phyloP scores from a whole-genome alignment of 2,329 filamentous ascomycete species.

The Canariomyces notabilis region DNA sequence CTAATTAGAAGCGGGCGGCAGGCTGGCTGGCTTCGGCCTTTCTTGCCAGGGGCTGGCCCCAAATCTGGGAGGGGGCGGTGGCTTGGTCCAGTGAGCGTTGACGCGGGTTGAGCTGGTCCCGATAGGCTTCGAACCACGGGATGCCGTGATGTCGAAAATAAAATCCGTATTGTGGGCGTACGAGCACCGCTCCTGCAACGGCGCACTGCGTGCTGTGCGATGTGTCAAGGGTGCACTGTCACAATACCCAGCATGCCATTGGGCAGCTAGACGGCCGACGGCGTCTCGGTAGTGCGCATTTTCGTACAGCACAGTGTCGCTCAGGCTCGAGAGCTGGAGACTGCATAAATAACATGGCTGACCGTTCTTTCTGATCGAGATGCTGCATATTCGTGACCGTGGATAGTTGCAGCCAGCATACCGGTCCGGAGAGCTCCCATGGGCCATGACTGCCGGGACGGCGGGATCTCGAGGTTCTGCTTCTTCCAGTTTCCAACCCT shows the following conservation, averaged over 20 bases:
- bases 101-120: slow-evolving; percentile 7
- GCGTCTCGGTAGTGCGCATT: slow-evolving; percentile 16
- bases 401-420: slow-evolving; percentile 6
- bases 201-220: slow-evolving; percentile 10
- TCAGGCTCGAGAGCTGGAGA: too few species aligned
- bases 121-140: slow-evolving; percentile 6
- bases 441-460: too few species aligned
- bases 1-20: too few species aligned
- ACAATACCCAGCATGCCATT: slow-evolving; percentile 1
- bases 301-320: too few species aligned
- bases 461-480: too few species aligned
- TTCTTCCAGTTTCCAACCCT: too few species aligned
- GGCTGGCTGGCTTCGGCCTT: neutral
- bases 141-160: slow-evolving; percentile 11
- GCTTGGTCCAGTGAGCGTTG: slow-evolving; percentile 1
- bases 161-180: neutral
- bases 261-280: slow-evolving; percentile 17
- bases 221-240: slow-evolving; percentile 14
- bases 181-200: slow-evolving; percentile 10
- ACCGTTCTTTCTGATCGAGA: slow-evolving; percentile 14
- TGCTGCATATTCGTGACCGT: slow-evolving; percentile 9
- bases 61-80: too few species aligned
- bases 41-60: neutral
- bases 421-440: neutral
- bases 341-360: too few species aligned